Conservation (phyloP, 345 rosid genomes). For the Garcia nutans region DNA sequence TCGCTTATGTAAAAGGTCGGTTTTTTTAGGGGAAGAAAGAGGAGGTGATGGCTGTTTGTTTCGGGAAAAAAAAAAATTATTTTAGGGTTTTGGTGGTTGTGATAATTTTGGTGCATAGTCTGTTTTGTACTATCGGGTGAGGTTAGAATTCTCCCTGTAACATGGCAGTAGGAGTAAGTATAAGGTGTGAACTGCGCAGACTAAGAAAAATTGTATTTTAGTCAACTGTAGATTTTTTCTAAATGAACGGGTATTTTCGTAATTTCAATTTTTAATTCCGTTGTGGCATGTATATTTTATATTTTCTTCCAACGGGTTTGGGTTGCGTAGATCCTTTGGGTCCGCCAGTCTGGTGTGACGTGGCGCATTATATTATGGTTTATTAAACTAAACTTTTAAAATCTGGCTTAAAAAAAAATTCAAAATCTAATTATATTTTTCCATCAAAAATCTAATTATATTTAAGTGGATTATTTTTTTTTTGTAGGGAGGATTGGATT, state of each 20-base stretch:
- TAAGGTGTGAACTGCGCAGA: conserved; percentile 29
- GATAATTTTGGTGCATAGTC: conserved; percentile 15
- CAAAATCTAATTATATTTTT: too few species aligned
- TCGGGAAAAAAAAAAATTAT: background rate
- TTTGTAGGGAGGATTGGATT: too few species aligned
- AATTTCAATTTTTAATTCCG: background rate
- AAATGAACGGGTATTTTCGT: conserved; percentile 29
- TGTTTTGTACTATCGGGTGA: conserved; percentile 30
- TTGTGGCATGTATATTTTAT: background rate
- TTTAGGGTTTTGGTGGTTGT: conserved; percentile 10
- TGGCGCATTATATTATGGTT: conserved; percentile 4
- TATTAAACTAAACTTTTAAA: too few species aligned
- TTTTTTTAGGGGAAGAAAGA: conserved; percentile 5
- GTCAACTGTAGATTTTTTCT: conserved; percentile 14
- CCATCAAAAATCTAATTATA: too few species aligned
- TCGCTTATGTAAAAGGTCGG: conserved; percentile 69
- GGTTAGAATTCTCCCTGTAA: conserved; percentile 18
- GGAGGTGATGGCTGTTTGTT: background rate
- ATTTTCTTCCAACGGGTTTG: background rate
- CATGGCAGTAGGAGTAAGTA: conserved; percentile 30
- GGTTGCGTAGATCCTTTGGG: conserved; percentile 9
- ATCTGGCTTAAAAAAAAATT: too few species aligned
- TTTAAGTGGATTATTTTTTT: too few species aligned
- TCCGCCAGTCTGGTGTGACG: background rate
- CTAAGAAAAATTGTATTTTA: conserved; percentile 8